Conservation (phyloP, 768 basidiomycete species). For the Cytidiella melzeri region DNA sequence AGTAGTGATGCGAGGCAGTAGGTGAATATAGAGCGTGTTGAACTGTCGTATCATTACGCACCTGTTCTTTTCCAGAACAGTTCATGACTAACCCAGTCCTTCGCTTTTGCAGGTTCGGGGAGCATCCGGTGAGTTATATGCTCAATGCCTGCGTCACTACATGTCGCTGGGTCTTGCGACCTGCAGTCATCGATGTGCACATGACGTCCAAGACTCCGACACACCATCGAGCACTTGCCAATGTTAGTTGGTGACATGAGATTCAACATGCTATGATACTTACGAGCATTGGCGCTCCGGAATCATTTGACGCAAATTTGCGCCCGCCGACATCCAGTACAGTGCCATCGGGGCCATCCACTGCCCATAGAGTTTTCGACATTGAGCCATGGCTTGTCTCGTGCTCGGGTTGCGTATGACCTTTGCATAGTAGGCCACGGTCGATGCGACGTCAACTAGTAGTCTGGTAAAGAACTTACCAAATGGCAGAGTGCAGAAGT, state of each 20-base stretch:
- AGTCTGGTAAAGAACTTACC: conserved; percentile 27
- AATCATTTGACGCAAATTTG: conserved; percentile 46
- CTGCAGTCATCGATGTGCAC: conserved; percentile 54
- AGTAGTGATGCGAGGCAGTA: neutral
- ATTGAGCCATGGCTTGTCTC: conserved; percentile 62
- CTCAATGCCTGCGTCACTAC: conserved; percentile 38
- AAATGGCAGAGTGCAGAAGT: conserved; percentile 51
- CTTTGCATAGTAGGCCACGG: conserved; percentile 29
- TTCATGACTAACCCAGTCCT: conserved; percentile 49
- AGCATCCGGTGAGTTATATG: conserved; percentile 39
- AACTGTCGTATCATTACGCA: no score
- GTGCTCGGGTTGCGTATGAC: conserved; percentile 54
- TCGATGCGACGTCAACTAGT: neutral
- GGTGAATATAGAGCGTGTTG: no score
- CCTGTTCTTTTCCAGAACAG: conserved; percentile 57
- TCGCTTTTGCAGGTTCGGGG: conserved; percentile 41
- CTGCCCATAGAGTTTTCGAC: conserved; percentile 50
- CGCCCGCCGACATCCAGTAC: conserved; percentile 49
- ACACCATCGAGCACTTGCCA: conserved; percentile 44
- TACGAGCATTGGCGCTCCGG: conserved; percentile 53
- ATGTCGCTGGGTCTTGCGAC: conserved; percentile 29
- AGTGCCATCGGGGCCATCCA: conserved; percentile 46
- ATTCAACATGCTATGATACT: neutral
- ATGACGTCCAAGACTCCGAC: conserved; percentile 50
- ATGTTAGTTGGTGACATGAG: neutral